A percentile compares a stretch with the other conserved stretches of the same genome.
Conservation (phyloP, 1,284 basidiomycete genomes). For the Flammula alnicola region DNA sequence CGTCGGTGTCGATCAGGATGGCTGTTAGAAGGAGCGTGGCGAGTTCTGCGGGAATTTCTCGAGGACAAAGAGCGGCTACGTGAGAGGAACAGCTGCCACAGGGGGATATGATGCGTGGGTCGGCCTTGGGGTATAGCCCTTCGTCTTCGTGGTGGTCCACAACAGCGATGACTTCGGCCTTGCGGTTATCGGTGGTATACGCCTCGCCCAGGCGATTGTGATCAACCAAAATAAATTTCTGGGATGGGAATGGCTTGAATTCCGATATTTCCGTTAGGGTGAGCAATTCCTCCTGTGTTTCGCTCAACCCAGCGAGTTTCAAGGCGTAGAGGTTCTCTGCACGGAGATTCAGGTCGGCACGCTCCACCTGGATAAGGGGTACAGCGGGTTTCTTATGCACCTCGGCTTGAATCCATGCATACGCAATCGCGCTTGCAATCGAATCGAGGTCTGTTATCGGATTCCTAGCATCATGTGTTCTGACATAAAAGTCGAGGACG, state of each 20-base stretch:
- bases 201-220: constrained; percentile 77
- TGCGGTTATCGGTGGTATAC: constrained; percentile 48
- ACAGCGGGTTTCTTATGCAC: constrained; percentile 59
- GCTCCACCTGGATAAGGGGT: constrained; percentile 76
- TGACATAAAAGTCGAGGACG: constrained; percentile 15
- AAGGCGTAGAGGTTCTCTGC: constrained; percentile 88
- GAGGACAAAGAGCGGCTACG: constrained; percentile 59
- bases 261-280: constrained; percentile 59
- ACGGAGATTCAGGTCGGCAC: constrained; percentile 76
- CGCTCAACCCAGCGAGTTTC: constrained; percentile 54
- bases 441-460: constrained; percentile 79
- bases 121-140: constrained; percentile 64
- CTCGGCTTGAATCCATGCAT: constrained; percentile 70
- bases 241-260: constrained; percentile 56
- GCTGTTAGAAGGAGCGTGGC: constrained; percentile 81
- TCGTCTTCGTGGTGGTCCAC: constrained; percentile 97
- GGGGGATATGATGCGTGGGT: constrained; percentile 67
- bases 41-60: constrained; percentile 56
- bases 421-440: constrained; percentile 82
- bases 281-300: constrained; percentile 56
- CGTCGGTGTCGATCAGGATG: constrained; percentile 84
- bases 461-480: background rate
- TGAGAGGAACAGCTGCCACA: constrained; percentile 85
- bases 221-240: constrained; percentile 84
- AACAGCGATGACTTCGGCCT: constrained; percentile 69